Percentiles rank a stretch among this genome's conserved stretches.
Conservation (phyloP, 2,329 filamentous ascomycete species). For the Chrysoporthe deuterocubensis region DNA sequence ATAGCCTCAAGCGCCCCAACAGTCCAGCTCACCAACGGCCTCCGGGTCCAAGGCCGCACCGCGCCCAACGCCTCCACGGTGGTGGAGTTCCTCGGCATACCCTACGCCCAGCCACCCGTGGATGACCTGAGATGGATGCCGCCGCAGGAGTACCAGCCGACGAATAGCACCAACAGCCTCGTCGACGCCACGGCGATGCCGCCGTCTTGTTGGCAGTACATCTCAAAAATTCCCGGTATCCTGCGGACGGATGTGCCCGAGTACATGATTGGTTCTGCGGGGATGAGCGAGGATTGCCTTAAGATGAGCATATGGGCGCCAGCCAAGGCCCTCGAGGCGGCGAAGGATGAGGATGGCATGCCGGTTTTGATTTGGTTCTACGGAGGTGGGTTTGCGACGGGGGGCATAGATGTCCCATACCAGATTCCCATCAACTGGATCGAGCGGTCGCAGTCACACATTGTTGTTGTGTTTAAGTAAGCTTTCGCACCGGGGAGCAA, state of each 20-base stretch:
- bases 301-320: constrained; percentile 50
- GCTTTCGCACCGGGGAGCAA: background rate
- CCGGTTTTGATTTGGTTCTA: constrained; percentile 53
- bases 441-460: constrained; percentile 42
- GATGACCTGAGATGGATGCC: constrained; percentile 37
- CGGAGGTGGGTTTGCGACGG: constrained; percentile 50
- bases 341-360: constrained; percentile 30
- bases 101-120: constrained; percentile 43
- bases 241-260: constrained; percentile 31
- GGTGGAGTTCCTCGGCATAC: constrained; percentile 43
- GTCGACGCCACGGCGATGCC: constrained; percentile 38
- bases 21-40: constrained; percentile 15
- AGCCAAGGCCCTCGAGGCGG: constrained; percentile 24
- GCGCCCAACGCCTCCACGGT: constrained; percentile 28
- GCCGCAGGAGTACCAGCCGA: constrained; percentile 33
- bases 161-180: constrained; percentile 33
- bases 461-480: constrained; percentile 21
- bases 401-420: constrained; percentile 49
- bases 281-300: constrained; percentile 46
- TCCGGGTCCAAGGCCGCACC: constrained; percentile 14
- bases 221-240: constrained; percentile 9
- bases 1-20: too few relatives aligned
- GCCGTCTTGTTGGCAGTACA: constrained; percentile 22
- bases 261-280: constrained; percentile 32
- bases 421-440: constrained; percentile 50